Evolutionary conservation across 2,329 filamentous ascomycete species (phyloP).

Genomic region (Raffaelea arxii): DNA sequence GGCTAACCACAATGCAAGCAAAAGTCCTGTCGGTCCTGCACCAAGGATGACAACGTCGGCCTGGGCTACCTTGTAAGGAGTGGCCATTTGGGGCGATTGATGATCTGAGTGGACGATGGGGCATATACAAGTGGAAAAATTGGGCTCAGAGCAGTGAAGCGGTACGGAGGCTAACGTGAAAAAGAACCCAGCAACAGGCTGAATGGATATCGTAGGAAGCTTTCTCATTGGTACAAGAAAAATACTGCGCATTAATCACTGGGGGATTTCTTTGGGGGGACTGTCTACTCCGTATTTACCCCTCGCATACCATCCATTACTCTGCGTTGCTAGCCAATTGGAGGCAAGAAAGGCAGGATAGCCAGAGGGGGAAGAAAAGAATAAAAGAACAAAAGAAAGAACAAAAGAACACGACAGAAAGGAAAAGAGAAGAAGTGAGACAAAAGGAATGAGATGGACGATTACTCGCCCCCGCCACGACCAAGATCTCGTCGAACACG

Average conservation of each 20-base stretch:
- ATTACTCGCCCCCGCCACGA: not conserved
- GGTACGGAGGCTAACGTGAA: no score
- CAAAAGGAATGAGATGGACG: not conserved
- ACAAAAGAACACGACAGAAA: not conserved
- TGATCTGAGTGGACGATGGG: not conserved
- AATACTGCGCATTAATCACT: no score
- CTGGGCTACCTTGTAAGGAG: constrained; percentile 5
- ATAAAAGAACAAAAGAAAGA: not conserved
- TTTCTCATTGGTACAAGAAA: no score
- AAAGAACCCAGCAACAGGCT: no score
- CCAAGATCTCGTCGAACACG: constrained; percentile 55
- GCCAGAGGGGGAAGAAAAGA: not conserved
- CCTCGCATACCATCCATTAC: no score
- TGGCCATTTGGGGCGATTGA: not conserved
- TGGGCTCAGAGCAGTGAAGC: no score
- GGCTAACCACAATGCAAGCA: constrained; percentile 33
- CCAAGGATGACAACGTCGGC: constrained; percentile 16
- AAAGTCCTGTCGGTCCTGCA: constrained; percentile 24
- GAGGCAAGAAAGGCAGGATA: no score
- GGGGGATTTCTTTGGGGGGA: no score
- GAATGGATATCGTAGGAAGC: no score
- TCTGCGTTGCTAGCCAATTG: no score
- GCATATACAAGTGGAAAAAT: no score
- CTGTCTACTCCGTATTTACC: no score
- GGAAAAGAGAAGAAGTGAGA: not conserved